Percentiles rank a stretch among this genome's conserved stretches.
Evolutionary conservation across 2,329 filamentous ascomycete genomes (phyloP).

Genomic region (Aspergillus costaricaensis): DNA sequence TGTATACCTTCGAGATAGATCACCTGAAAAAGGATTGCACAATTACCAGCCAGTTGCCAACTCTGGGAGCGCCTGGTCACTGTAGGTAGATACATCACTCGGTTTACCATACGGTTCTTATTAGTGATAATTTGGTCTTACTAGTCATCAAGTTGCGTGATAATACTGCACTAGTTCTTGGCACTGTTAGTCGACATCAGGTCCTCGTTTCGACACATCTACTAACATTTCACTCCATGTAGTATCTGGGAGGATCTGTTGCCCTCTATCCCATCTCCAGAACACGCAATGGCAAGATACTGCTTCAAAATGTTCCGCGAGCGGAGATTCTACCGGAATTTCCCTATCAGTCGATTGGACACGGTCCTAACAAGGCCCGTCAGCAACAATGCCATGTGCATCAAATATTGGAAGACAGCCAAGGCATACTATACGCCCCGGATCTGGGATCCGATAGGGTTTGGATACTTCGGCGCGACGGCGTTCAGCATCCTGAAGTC

Average conservation of each 20-base stretch:
- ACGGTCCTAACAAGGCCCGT: neutral
- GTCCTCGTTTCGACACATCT: too few species aligned
- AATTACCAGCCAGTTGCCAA: neutral
- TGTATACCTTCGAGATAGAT: slow-evolving; percentile 2
- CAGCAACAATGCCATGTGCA: slow-evolving; percentile 5
- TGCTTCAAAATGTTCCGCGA: neutral
- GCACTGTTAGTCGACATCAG: neutral
- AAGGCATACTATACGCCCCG: neutral
- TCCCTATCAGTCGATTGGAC: neutral
- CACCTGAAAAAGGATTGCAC: neutral
- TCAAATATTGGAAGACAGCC: slow-evolving; percentile 1
- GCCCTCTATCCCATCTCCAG: slow-evolving; percentile 1
- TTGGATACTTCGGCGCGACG: slow-evolving; percentile 1
- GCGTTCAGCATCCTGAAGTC: neutral
- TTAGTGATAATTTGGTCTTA: neutral
- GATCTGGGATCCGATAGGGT: slow-evolving; percentile 3
- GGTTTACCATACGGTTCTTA: too few species aligned
- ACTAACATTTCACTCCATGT: neutral
- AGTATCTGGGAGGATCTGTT: slow-evolving; percentile 2
- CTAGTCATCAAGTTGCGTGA: neutral
- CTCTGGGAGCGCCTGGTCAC: slow-evolving; percentile 1
- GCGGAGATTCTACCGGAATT: neutral
- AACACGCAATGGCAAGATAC: neutral
- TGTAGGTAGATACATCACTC: neutral
- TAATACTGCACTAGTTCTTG: neutral